phyloP scores from a whole-genome alignment of 768 basidiomycete species.

The Ramaria rubella region DNA sequence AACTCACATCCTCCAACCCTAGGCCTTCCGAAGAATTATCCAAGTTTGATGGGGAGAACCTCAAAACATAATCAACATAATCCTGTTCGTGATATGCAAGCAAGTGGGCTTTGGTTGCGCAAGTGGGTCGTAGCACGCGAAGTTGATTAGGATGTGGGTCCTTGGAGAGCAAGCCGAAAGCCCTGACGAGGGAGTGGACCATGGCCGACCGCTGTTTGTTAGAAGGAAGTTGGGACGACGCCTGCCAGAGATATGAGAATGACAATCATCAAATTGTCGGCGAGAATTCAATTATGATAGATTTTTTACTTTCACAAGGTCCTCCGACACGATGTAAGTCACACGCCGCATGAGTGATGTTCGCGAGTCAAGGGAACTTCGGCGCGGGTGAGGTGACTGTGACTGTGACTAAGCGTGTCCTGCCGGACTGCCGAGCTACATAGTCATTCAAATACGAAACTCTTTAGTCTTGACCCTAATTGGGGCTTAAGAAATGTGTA shows the following conservation, averaged over 20 bases:
- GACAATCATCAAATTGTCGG: no score
- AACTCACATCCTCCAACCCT: constrained; percentile 53
- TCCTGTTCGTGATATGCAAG: constrained; percentile 61
- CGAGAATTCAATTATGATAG: no score
- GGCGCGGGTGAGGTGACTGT: no score
- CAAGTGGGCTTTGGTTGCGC: constrained; percentile 54
- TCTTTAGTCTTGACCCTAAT: no score
- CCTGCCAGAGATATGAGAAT: constrained; percentile 27
- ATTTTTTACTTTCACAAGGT: constrained; percentile 48
- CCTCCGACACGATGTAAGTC: constrained; percentile 51
- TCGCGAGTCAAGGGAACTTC: no score
- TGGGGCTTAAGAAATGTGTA: no score
- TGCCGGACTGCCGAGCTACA: no score
- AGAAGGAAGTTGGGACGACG: constrained; percentile 57
- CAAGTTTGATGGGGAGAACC: constrained; percentile 23
- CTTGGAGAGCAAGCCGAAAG: constrained; percentile 40
- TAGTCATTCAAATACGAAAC: no score
- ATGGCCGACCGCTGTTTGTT: constrained; percentile 59
- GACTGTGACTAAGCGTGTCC: no score
- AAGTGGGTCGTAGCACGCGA: constrained; percentile 43
- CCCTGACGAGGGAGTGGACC: constrained; percentile 56
- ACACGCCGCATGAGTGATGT: constrained; percentile 24
- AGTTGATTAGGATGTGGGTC: constrained; percentile 15
- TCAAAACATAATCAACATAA: constrained; percentile 57
- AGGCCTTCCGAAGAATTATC: constrained; percentile 22